Evolutionary conservation across 768 basidiomycete genomes (phyloP).

Genomic region (Mycena metata): DNA sequence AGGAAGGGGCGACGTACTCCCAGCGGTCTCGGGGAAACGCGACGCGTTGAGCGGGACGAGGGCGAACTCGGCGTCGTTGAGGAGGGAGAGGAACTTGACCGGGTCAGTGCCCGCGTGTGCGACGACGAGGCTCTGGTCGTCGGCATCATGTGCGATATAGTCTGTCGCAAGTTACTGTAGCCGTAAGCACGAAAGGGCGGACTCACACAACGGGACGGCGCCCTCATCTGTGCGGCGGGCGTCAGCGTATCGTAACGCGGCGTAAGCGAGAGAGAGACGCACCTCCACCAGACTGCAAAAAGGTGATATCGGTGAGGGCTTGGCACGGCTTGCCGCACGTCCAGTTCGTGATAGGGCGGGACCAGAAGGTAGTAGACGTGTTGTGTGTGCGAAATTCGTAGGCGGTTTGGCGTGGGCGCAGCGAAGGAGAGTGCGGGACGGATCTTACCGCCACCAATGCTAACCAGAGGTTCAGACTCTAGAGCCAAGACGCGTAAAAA

Average conservation of each 20-base stretch:
- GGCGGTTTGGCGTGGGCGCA: too few relatives aligned
- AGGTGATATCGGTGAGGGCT: slow-evolving; percentile 22
- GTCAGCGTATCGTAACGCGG: background rate
- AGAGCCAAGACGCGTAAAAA: too few relatives aligned
- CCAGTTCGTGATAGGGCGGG: slow-evolving; percentile 52
- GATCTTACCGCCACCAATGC: too few relatives aligned
- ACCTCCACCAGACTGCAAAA: slow-evolving; percentile 51
- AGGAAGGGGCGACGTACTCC: slow-evolving; percentile 37
- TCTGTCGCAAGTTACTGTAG: too few relatives aligned
- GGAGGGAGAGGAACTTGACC: too few relatives aligned
- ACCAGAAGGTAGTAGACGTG: too few relatives aligned
- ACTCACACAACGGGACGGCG: slow-evolving; percentile 46
- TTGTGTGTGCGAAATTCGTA: too few relatives aligned
- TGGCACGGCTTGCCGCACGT: slow-evolving; percentile 31
- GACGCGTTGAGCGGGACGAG: slow-evolving; percentile 48
- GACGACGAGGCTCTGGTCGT: too few relatives aligned
- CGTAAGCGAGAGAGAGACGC: slow-evolving; percentile 26
- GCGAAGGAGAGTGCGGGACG: too few relatives aligned
- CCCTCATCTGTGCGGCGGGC: slow-evolving; percentile 44
- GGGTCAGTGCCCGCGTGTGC: too few relatives aligned
- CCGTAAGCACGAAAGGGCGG: slow-evolving; percentile 18
- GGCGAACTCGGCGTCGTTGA: slow-evolving; percentile 52
- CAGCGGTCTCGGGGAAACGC: slow-evolving; percentile 45
- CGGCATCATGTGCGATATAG: too few relatives aligned
- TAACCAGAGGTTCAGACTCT: too few relatives aligned